These are phyloP conservation scores for Asterella californica DNA, from an alignment of 225 moss, liverwort and hornwort genomes.

Conservation along the genomic window DNA sequence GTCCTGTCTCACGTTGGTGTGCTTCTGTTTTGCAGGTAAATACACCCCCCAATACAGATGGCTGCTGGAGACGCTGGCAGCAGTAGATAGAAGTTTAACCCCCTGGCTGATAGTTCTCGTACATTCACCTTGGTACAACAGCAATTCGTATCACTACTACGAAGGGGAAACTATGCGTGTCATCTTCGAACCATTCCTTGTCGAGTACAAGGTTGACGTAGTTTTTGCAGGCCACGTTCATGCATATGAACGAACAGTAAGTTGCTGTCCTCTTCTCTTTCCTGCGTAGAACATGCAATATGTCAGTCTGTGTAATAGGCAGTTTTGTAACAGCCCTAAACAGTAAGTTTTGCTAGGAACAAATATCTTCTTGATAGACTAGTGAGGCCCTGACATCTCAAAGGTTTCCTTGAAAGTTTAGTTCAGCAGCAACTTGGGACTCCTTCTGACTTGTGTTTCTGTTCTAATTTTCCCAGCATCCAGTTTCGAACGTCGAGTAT, in stretches of 20 bases:
- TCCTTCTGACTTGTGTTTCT: neutral
- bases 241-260: conserved; percentile 47
- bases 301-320: neutral
- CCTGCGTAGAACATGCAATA: neutral
- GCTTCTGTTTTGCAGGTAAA: conserved; percentile 27
- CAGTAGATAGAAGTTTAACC: conserved; percentile 41
- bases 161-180: conserved; percentile 55
- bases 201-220: conserved; percentile 38
- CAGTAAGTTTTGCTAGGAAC: too few relatives aligned
- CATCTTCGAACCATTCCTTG: conserved; percentile 30
- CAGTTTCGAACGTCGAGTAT: conserved; percentile 41
- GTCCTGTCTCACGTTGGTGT: neutral
- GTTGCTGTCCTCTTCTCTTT: conserved; percentile 3
- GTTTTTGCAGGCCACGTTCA: conserved; percentile 50
- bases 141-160: conserved; percentile 38
- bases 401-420: neutral
- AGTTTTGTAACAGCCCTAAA: neutral
- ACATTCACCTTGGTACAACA: conserved; percentile 59
- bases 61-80: conserved; percentile 24
- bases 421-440: neutral
- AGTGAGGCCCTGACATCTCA: too few relatives aligned
- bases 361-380: neutral
- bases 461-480: conserved; percentile 31
- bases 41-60: conserved; percentile 46
- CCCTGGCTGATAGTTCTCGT: conserved; percentile 57